A percentile compares a stretch with the other conserved stretches of the same genome.
phyloP scores from a whole-genome alignment of 129 eudicot species.

The Ambrosia artemisiifolia region DNA sequence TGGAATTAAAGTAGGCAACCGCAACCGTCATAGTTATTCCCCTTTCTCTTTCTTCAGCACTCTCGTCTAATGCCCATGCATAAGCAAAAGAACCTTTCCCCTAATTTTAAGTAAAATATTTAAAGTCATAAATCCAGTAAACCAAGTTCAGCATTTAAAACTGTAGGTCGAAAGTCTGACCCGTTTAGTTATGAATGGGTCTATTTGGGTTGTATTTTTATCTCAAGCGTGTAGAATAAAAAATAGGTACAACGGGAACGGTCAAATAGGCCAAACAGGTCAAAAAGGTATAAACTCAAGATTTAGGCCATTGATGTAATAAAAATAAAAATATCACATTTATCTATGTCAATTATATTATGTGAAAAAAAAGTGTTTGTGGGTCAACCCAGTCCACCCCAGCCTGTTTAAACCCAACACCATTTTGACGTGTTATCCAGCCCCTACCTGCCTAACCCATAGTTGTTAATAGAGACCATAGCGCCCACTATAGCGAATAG shows the following conservation, averaged over 20 bases:
- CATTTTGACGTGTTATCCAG: neutral
- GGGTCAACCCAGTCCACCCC: neutral
- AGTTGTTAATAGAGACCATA: no score
- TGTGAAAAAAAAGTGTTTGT: neutral
- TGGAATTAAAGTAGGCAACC: constrained; percentile 80
- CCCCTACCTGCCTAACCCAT: neutral
- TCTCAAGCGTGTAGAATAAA: neutral
- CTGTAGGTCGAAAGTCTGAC: neutral
- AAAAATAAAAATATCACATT: neutral
- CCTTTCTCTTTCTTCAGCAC: constrained; percentile 95
- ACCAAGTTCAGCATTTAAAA: constrained; percentile 2
- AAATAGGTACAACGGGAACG: neutral
- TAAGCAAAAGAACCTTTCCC: constrained; percentile 99
- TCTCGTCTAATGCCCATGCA: constrained; percentile 99
- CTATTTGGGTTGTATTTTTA: neutral
- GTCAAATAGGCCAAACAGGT: neutral
- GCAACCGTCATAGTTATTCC: constrained; percentile 98
- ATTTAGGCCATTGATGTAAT: neutral
- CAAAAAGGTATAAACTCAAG: neutral
- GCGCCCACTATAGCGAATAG: no score
- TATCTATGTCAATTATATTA: neutral
- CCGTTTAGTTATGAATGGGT: neutral
- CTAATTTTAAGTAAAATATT: constrained; percentile 29
- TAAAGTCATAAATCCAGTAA: constrained; percentile 14
- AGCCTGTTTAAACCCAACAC: neutral